Evolutionary conservation across 148 eudicot species (phyloP).

Genomic region (Amaranthus palmeri): DNA sequence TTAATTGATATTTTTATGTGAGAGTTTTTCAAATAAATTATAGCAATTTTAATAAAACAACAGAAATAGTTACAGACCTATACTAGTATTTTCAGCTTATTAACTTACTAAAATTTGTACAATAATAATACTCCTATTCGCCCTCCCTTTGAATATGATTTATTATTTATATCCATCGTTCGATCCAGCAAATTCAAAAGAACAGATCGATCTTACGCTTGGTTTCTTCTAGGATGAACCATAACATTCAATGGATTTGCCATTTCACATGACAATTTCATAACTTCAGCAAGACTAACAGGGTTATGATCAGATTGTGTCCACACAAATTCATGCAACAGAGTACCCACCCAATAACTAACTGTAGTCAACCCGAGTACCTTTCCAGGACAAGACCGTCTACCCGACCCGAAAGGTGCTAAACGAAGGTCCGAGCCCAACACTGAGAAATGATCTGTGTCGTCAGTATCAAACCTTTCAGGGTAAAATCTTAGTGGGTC

Average conservation of each 20-base stretch:
- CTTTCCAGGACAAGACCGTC: conserved; percentile 79
- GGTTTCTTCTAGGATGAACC: background rate
- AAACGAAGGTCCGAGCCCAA: conserved; percentile 68
- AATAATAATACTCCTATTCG: background rate
- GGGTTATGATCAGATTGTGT: conserved; percentile 14
- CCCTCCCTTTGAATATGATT: too few species aligned
- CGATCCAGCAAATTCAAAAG: background rate
- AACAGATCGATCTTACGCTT: background rate
- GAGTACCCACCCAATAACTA: conserved; percentile 59
- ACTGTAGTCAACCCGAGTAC: conserved; percentile 66
- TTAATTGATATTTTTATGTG: too few species aligned
- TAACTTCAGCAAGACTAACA: conserved; percentile 28
- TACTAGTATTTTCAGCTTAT: background rate
- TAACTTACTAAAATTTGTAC: background rate
- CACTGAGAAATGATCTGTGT: conserved; percentile 34
- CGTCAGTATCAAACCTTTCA: conserved; percentile 34
- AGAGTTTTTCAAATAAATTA: too few species aligned
- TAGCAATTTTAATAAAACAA: too few species aligned
- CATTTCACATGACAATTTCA: conserved; percentile 78
- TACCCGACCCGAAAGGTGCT: conserved; percentile 82
- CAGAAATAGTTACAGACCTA: background rate
- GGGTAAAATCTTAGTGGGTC: conserved; percentile 50
- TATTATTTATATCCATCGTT: too few species aligned
- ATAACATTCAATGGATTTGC: conserved; percentile 46
- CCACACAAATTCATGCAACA: conserved; percentile 62